phyloP scores from a whole-genome alignment of 345 rosid species.

The Linum usitatissimum region DNA sequence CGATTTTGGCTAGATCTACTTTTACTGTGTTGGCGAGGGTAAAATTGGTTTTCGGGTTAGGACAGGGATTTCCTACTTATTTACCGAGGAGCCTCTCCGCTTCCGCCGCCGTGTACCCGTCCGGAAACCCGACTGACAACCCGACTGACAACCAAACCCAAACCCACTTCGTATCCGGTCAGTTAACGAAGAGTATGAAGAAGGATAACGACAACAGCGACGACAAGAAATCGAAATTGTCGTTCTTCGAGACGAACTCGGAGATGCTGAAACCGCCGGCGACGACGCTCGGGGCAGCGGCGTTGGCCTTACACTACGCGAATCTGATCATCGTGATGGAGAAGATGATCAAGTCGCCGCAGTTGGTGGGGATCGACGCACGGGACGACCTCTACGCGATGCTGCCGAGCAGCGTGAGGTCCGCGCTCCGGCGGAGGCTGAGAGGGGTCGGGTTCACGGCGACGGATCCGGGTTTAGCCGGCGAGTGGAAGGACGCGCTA shows the following conservation, averaged over 20 bases:
- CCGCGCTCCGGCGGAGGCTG: conserved; percentile 45
- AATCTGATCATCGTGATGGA: conserved; percentile 78
- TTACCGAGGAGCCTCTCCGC: conserved; percentile 69
- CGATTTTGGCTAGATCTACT: conserved; percentile 44
- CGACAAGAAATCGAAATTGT: not conserved
- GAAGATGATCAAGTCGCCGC: conserved; percentile 91
- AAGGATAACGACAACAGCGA: no score
- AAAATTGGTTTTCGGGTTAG: conserved; percentile 61
- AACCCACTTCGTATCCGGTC: conserved; percentile 31
- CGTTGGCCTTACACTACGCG: conserved; percentile 73
- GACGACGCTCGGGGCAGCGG: conserved; percentile 67
- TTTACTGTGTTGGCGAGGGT: conserved; percentile 68
- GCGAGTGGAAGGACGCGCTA: conserved; percentile 75
- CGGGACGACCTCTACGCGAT: conserved; percentile 79
- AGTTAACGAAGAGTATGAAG: conserved; percentile 17
- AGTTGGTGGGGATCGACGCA: conserved; percentile 76
- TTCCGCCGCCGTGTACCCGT: conserved; percentile 70
- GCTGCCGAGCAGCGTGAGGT: conserved; percentile 71
- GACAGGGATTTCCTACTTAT: conserved; percentile 32
- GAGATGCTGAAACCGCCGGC: conserved; percentile 55
- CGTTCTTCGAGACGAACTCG: conserved; percentile 56
- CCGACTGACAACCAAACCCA: conserved; percentile 1
- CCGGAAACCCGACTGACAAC: conserved; percentile 21
- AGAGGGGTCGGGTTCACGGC: conserved; percentile 74
- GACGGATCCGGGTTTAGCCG: conserved; percentile 60